These are phyloP conservation scores for Dactylellina haptotyla DNA, from an alignment of 2,329 filamentous ascomycete genomes.

Conservation along the genomic window DNA sequence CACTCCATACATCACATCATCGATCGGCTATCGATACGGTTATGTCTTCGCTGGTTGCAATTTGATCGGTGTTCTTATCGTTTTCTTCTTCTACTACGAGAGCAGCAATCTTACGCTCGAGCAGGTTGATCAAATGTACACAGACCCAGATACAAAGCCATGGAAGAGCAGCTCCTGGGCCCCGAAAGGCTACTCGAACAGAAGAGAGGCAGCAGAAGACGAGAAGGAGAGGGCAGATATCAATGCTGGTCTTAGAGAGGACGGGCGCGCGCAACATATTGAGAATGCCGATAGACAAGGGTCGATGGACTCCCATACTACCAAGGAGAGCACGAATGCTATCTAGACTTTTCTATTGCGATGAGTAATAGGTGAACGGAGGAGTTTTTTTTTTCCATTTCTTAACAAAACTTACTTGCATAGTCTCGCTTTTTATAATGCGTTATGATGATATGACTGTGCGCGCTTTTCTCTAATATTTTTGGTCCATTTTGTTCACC, in stretches of 20 bases:
- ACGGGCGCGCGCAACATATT: constrained; percentile 35
- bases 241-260: constrained; percentile 40
- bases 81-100: constrained; percentile 82
- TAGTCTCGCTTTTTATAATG: not conserved
- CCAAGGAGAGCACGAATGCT: constrained; percentile 35
- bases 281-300: constrained; percentile 17
- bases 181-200: constrained; percentile 63
- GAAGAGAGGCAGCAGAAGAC: constrained; percentile 58
- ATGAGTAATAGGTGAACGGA: too few species aligned
- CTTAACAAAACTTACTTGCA: not conserved
- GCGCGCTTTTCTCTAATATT: not conserved
- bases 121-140: constrained; percentile 82
- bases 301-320: constrained; percentile 43
- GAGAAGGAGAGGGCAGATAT: constrained; percentile 40
- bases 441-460: not conserved
- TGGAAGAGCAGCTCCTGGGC: constrained; percentile 71
- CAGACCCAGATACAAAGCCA: constrained; percentile 70
- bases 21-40: constrained; percentile 77
- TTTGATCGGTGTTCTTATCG: constrained; percentile 71
- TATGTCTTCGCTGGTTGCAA: constrained; percentile 81
- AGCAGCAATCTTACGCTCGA: constrained; percentile 77
- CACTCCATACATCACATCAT: constrained; percentile 78
- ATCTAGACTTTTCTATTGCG: not conserved
- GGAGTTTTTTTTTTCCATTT: not conserved
- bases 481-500: not conserved